A percentile compares a stretch with the other conserved stretches of the same genome.
Conservation (phyloP, 345 rosid genomes). For the Euphorbia tirucalli region DNA sequence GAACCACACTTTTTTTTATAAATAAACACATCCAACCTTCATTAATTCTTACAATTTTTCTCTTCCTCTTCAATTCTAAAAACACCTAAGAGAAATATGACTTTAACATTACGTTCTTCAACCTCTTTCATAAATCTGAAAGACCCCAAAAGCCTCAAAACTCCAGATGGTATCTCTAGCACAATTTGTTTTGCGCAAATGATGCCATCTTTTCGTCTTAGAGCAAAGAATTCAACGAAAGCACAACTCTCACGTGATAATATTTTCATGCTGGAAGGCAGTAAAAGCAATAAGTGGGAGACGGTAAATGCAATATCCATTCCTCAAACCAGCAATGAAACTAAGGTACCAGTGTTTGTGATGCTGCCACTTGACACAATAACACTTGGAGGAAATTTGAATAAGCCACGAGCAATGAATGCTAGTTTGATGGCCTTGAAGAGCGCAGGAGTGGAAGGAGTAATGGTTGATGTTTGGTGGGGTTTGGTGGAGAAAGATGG, state of each 20-base stretch:
- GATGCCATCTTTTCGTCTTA: constrained; percentile 49
- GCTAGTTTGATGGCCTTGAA: constrained; percentile 92
- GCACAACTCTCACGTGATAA: constrained; percentile 36
- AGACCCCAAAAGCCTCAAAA: constrained; percentile 49
- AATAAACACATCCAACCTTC: constrained; percentile 31
- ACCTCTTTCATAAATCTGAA: constrained; percentile 62
- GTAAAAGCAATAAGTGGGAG: constrained; percentile 37
- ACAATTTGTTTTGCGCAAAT: constrained; percentile 46
- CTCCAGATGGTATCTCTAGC: constrained; percentile 43
- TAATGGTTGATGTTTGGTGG: constrained; percentile 99
- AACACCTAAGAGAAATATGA: constrained; percentile 42
- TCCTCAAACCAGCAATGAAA: constrained; percentile 36
- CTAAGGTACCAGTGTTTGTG: constrained; percentile 79
- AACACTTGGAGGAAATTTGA: constrained; percentile 59
- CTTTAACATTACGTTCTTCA: constrained; percentile 63
- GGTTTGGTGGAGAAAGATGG: constrained; percentile 97
- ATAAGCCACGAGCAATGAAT: constrained; percentile 82
- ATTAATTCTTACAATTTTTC: constrained; percentile 29
- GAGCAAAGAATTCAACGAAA: constrained; percentile 39
- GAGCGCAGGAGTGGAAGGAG: constrained; percentile 92
- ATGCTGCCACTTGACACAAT: constrained; percentile 92
- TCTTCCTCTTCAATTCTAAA: constrained; percentile 20
- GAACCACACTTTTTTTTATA: constrained; percentile 34
- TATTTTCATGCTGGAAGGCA: constrained; percentile 30
- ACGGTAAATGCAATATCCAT: constrained; percentile 49